Evolutionary conservation across 2,329 filamentous ascomycete species (phyloP).

Genomic region (Blastomyces parvus): DNA sequence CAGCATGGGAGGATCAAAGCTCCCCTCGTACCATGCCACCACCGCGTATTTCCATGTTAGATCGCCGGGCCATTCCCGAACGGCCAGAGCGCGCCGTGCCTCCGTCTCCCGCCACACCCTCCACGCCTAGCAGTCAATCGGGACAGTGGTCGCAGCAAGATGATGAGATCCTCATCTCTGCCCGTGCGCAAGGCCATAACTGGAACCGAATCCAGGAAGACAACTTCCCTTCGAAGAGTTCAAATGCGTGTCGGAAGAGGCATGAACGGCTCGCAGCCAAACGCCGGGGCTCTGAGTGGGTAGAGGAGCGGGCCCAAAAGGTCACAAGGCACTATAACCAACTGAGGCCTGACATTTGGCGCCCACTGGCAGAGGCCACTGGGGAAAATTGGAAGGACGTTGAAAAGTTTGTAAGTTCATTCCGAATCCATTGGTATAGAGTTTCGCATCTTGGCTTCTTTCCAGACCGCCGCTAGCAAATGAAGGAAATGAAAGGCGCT

Average conservation of each 20-base stretch:
- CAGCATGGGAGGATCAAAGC: background rate
- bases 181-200: constrained; percentile 66
- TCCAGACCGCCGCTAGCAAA: background rate
- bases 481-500: background rate
- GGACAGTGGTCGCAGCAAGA: constrained; percentile 65
- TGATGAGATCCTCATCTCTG: constrained; percentile 62
- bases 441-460: background rate
- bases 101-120: constrained; percentile 9
- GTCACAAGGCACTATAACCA: constrained; percentile 71
- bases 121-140: constrained; percentile 12
- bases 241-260: constrained; percentile 81
- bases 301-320: constrained; percentile 61
- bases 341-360: constrained; percentile 74
- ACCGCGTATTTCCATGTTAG: constrained; percentile 21
- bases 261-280: constrained; percentile 77
- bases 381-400: constrained; percentile 55
- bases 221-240: constrained; percentile 65
- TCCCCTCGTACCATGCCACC: constrained; percentile 5
- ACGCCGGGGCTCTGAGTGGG: constrained; percentile 64
- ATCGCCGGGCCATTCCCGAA: constrained; percentile 11
- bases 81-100: constrained; percentile 2
- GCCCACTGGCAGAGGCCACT: constrained; percentile 54
- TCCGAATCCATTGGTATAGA: background rate
- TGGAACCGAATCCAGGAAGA: constrained; percentile 71
- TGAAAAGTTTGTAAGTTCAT: constrained; percentile 63